A percentile compares a stretch with the other conserved stretches of the same genome.
phyloP scores from a whole-genome alignment of 257 asterid species.

The Ophiorrhiza pumila region DNA sequence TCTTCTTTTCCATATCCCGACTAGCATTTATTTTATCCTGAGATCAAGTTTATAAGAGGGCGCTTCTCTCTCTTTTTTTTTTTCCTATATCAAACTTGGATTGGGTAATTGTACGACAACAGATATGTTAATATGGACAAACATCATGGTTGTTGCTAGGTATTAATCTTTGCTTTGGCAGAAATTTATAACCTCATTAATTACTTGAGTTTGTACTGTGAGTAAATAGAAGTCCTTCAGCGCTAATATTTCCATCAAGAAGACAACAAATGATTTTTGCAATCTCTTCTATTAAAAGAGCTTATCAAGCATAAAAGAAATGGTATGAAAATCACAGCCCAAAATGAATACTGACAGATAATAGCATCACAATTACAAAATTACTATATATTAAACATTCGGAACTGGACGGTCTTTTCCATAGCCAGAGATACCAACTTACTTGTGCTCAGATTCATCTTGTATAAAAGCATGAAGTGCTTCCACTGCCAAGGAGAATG shows the following conservation, averaged over 20 bases:
- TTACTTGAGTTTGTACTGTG: background rate
- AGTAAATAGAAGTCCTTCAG: background rate
- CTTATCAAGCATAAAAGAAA: no score
- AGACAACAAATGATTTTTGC: background rate
- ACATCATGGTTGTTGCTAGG: background rate
- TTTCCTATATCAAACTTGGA: background rate
- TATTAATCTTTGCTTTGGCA: background rate
- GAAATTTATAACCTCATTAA: background rate
- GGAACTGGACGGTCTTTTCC: background rate
- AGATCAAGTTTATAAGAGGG: background rate
- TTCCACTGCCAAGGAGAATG: slow-evolving; percentile 97
- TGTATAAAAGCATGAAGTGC: slow-evolving; percentile 96
- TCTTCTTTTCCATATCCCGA: background rate
- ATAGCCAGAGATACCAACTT: slow-evolving; percentile 28
- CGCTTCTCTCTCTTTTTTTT: no score
- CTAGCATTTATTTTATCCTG: background rate
- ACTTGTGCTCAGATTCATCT: slow-evolving; percentile 99
- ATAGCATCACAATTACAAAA: background rate
- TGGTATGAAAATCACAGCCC: background rate
- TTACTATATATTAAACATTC: background rate
- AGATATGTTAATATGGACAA: background rate
- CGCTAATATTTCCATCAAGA: background rate
- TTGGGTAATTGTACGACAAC: background rate
- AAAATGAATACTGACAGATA: background rate
- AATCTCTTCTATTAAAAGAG: background rate